phyloP scores from a whole-genome alignment of 169 alveolate genomes.

The Plasmodium sp. region DNA sequence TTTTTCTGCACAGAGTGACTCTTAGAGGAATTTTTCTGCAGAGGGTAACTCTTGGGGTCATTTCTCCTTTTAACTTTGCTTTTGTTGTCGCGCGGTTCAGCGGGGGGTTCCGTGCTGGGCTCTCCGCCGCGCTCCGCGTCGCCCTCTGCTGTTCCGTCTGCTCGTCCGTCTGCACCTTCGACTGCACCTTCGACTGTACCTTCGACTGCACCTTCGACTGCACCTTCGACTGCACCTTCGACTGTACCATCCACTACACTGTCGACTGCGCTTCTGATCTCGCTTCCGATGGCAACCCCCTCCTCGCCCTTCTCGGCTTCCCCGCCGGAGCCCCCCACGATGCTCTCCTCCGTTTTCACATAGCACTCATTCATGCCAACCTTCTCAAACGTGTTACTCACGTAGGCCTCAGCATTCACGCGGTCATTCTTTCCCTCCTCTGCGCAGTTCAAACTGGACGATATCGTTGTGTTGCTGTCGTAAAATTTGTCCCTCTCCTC shows the following conservation, averaged over 20 bases:
- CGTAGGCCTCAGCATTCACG: neutral
- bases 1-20: no score
- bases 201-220: neutral
- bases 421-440: conserved; percentile 21
- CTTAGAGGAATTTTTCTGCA: neutral
- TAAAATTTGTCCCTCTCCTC: neutral
- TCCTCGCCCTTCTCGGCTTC: neutral
- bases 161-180: no score
- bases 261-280: neutral
- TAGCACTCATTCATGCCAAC: conserved; percentile 28
- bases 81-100: neutral
- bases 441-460: conserved; percentile 40
- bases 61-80: neutral
- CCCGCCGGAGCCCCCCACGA: neutral
- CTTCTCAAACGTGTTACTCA: conserved; percentile 34
- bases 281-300: neutral
- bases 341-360: conserved; percentile 55
- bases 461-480: conserved; percentile 67
- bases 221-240: neutral
- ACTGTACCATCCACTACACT: neutral
- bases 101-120: neutral
- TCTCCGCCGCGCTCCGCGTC: neutral
- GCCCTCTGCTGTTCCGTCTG: neutral
- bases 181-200: neutral
- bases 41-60: neutral